phyloP scores from a whole-genome alignment of 1,139 yeast genomes.

The Kodamaea suecica region DNA sequence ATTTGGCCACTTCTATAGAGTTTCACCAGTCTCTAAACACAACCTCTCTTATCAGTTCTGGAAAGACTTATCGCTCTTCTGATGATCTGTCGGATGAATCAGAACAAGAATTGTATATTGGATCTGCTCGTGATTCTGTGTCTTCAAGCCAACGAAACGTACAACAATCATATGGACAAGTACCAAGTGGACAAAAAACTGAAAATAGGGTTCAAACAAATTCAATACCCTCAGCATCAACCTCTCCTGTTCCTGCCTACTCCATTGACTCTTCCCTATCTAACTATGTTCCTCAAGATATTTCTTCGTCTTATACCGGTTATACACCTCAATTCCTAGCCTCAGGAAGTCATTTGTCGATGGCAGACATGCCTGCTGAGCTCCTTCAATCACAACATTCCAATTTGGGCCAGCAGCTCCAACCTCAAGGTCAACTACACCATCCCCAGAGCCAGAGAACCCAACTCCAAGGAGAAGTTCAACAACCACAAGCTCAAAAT shows the following conservation, averaged over 20 bases:
- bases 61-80: conserved; percentile 3
- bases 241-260: not conserved
- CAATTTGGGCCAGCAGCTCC: not conserved
- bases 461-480: not conserved
- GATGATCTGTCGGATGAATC: conserved; percentile 2
- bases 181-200: too few relatives aligned
- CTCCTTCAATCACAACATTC: not conserved
- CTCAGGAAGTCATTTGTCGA: conserved; percentile 1
- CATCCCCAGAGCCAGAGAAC: not conserved
- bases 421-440: not conserved
- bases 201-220: too few relatives aligned
- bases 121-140: not conserved
- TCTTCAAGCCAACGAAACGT: not conserved
- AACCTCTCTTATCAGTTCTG: conserved; percentile 1
- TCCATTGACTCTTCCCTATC: not conserved
- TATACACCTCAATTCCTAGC: conserved; percentile 1
- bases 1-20: too few relatives aligned
- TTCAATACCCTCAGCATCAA: too few relatives aligned
- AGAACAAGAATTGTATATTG: not conserved
- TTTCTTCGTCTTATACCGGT: not conserved
- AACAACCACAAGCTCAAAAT: not conserved
- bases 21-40: not conserved
- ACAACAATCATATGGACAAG: too few relatives aligned
- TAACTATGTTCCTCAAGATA: not conserved
- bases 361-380: conserved; percentile 1